Percentiles rank a stretch among this genome's conserved stretches.
These are phyloP conservation scores for Thalassiosira delicatula DNA, from an alignment of 352 stramenopile species.

Conservation along the genomic window DNA sequence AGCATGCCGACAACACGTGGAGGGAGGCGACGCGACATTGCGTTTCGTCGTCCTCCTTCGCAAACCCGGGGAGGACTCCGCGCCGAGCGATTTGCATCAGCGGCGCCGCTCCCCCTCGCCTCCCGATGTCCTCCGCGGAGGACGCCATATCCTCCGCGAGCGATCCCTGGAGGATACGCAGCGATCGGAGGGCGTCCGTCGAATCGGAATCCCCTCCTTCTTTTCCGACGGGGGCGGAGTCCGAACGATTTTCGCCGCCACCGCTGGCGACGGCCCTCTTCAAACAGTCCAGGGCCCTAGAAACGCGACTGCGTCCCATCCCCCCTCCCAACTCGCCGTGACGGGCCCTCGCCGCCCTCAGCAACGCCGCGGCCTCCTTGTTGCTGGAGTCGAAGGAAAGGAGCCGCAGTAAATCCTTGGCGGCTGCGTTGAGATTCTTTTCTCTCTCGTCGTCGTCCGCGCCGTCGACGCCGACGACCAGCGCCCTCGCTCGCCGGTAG, in stretches of 20 bases:
- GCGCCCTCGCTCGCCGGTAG: slow-evolving; percentile 75
- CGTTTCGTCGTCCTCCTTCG: background rate
- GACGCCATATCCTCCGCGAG: slow-evolving; percentile 46
- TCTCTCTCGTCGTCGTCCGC: slow-evolving; percentile 48
- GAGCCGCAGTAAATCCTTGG: slow-evolving; percentile 74
- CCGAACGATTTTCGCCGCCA: slow-evolving; percentile 32
- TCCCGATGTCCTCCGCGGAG: slow-evolving; percentile 46
- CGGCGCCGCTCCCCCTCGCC: slow-evolving; percentile 38
- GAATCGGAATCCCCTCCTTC: slow-evolving; percentile 33
- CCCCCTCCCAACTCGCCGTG: slow-evolving; percentile 58
- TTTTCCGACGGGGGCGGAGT: background rate
- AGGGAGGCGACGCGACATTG: slow-evolving; percentile 44
- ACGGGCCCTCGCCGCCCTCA: slow-evolving; percentile 61
- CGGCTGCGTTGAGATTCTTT: slow-evolving; percentile 68
- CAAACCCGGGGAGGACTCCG: background rate
- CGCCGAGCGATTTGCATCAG: slow-evolving; percentile 41
- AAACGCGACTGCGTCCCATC: slow-evolving; percentile 45
- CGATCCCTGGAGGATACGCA: slow-evolving; percentile 41
- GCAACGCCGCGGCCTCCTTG: slow-evolving; percentile 66
- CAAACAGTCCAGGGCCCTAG: slow-evolving; percentile 48
- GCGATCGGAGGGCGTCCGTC: slow-evolving; percentile 25
- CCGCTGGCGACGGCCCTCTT: background rate
- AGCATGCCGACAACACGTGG: slow-evolving; percentile 58
- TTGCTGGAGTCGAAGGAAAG: slow-evolving; percentile 77
- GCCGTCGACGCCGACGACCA: background rate